Evolutionary conservation across 2,329 filamentous ascomycete genomes (phyloP), one percentile per base, ranked within the genome.

Genomic region (Pseudogymnoascus sp.): DNA sequence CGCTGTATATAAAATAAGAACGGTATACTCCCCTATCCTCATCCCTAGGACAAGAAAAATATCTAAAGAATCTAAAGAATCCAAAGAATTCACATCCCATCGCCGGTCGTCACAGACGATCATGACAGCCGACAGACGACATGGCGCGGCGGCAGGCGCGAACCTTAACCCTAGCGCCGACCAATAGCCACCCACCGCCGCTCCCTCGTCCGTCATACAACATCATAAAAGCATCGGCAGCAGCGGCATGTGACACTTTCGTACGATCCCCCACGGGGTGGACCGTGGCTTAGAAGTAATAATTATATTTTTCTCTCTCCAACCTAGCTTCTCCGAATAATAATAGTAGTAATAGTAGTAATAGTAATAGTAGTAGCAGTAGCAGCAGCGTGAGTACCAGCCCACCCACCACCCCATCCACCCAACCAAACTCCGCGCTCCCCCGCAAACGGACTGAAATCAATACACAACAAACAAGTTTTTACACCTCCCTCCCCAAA

Each of bases 71-170:
- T 16, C 1, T 11, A 11, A 33, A 44, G n/a, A 18, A 31, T 28
- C 23, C 25, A n/a, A 28, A 10, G 28, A 50, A 50, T 18, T 28
- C 14, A 16, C 44, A 8, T 50, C 44, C 14, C 7, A 50, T 33
- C n/a, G 8, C n/a, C 2, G 25, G 47, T 53, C n/a, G 25, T 53
- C 47, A 53, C 47, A 8, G 12, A 53, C 25, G 47, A 33, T 31
- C 4, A 53, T 53, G 47, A 53, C 47, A 53, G 47, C 47, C 47
- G 47, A 53, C 47, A 53, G 25, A 53, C 47, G 47, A 53, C 47
- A 33, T 53, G 6, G 25, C 47, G 25, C 25, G 47, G 25, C 47
- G n/a, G 47, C n/a, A 53, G 47, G 47, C 47, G 47, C 47, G 47
- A 53, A 53, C 47, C 47, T 53, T 53, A 53, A 33, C 25, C 10